Percentiles rank a stretch among this genome's conserved stretches.
Conservation (phyloP, 176 grass and related monocot species). For the Musa beccarii region DNA sequence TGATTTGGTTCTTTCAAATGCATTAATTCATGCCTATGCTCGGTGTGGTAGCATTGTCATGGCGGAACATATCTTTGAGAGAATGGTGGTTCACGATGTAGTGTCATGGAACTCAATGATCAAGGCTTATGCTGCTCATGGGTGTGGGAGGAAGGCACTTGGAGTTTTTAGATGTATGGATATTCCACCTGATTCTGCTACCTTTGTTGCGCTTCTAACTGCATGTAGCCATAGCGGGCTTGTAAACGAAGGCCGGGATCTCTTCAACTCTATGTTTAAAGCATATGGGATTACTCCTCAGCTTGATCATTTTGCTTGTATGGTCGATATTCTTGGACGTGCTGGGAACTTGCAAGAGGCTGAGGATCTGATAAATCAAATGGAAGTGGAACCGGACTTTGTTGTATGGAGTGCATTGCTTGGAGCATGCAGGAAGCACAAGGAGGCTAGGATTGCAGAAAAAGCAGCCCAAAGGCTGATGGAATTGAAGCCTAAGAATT, state of each 20-base stretch:
- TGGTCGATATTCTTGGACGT: constrained; percentile 20
- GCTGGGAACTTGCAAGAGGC: constrained; percentile 9
- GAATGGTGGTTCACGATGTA: constrained; percentile 5
- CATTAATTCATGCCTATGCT: constrained; percentile 17
- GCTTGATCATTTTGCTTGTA: constrained; percentile 20
- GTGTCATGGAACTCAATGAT: constrained; percentile 25
- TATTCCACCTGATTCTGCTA: constrained; percentile 14
- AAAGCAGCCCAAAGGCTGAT: constrained; percentile 8
- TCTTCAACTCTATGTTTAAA: constrained; percentile 12
- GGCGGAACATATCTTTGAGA: constrained; percentile 13
- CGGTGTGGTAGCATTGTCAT: constrained; percentile 1
- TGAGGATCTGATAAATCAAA: neutral
- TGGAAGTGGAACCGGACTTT: constrained; percentile 8
- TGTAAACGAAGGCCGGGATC: constrained; percentile 4
- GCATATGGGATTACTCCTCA: constrained; percentile 15
- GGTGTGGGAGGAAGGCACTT: neutral
- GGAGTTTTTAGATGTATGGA: constrained; percentile 10
- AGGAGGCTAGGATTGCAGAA: neutral
- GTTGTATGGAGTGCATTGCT: constrained; percentile 23
- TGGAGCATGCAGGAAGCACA: constrained; percentile 20
- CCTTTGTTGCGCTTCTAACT: constrained; percentile 7
- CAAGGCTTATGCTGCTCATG: constrained; percentile 16
- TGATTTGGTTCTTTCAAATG: constrained; percentile 11
- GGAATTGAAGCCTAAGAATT: constrained; percentile 12
- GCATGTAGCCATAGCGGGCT: constrained; percentile 16